These are phyloP conservation scores for Colletotrichum sp. DNA, from an alignment of 2,329 filamentous ascomycete species.

Conservation along the genomic window DNA sequence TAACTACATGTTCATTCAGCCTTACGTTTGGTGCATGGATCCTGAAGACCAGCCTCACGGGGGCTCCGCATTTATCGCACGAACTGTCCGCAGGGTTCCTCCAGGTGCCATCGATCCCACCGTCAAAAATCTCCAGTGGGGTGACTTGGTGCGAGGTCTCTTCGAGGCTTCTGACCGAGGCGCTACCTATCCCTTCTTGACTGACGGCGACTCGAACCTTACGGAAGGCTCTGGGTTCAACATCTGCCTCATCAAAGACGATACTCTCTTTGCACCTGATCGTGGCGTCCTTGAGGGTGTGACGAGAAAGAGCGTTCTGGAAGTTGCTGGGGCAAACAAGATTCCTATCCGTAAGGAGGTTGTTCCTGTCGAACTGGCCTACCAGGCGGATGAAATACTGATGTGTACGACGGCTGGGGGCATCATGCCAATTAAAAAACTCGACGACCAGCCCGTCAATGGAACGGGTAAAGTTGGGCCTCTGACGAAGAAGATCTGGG, in stretches of 20 bases:
- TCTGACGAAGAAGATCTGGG: slow-evolving; percentile 53
- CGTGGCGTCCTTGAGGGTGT: slow-evolving; percentile 53
- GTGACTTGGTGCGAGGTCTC: slow-evolving; percentile 48
- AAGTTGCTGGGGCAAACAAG: slow-evolving; percentile 38
- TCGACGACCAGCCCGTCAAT: slow-evolving; percentile 45
- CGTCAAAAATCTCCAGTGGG: slow-evolving; percentile 57
- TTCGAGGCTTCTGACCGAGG: slow-evolving; percentile 52
- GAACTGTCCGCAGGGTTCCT: slow-evolving; percentile 48
- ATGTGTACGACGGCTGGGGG: slow-evolving; percentile 60
- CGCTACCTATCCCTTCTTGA: slow-evolving; percentile 52
- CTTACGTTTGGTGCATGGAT: slow-evolving; percentile 56
- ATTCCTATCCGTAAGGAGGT: slow-evolving; percentile 41
- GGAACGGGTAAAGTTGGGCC: slow-evolving; percentile 47
- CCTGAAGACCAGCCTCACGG: slow-evolving; percentile 45
- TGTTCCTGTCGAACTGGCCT: slow-evolving; percentile 45
- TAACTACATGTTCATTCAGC: slow-evolving; percentile 56
- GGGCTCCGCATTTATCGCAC: slow-evolving; percentile 45
- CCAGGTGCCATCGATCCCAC: slow-evolving; percentile 54
- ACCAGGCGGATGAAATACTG: slow-evolving; percentile 52
- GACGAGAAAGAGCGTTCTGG: slow-evolving; percentile 52
- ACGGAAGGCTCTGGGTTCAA: slow-evolving; percentile 58
- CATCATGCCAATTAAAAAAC: slow-evolving; percentile 53
- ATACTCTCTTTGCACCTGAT: slow-evolving; percentile 48
- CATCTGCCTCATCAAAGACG: slow-evolving; percentile 49
- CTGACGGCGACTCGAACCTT: slow-evolving; percentile 52